Evolutionary conservation across 495 filamentous ascomycete genomes (phyloP).

Genomic region (Pseudevernia furfuracea): DNA sequence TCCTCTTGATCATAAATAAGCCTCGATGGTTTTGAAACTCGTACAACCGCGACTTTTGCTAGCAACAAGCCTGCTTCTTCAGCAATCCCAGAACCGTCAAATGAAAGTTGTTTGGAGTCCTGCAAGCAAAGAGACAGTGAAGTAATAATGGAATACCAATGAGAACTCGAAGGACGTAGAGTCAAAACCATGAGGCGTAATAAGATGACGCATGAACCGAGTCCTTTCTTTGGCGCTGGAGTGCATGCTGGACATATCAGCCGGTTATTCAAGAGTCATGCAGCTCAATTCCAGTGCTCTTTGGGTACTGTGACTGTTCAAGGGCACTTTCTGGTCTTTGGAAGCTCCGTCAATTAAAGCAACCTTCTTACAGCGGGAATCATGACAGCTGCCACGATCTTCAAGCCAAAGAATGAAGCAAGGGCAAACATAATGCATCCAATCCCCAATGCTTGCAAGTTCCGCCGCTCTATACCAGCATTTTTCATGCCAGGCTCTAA

Average conservation of each 20-base stretch:
- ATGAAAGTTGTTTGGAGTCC: neutral
- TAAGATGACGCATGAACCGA: neutral
- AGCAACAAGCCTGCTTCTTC: neutral
- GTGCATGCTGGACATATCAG: neutral
- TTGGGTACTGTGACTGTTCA: neutral
- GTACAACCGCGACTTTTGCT: neutral
- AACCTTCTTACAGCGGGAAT: neutral
- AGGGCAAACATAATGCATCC: constrained; percentile 7
- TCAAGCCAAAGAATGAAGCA: neutral
- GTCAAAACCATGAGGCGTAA: neutral
- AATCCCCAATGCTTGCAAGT: constrained; percentile 16
- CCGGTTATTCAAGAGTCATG: neutral
- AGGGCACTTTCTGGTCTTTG: neutral
- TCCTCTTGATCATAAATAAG: no score
- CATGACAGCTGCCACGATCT: constrained; percentile 2
- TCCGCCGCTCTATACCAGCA: constrained; percentile 15
- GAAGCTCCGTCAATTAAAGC: neutral
- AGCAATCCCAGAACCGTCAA: neutral
- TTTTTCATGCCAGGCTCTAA: neutral
- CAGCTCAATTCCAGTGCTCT: neutral
- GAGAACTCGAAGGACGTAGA: neutral
- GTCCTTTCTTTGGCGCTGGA: neutral
- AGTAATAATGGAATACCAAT: neutral
- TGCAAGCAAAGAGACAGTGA: neutral
- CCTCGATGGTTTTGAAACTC: no score